These are phyloP conservation scores for Trichoderma virens DNA, from an alignment of 495 filamentous ascomycete genomes.

Conservation along the genomic window DNA sequence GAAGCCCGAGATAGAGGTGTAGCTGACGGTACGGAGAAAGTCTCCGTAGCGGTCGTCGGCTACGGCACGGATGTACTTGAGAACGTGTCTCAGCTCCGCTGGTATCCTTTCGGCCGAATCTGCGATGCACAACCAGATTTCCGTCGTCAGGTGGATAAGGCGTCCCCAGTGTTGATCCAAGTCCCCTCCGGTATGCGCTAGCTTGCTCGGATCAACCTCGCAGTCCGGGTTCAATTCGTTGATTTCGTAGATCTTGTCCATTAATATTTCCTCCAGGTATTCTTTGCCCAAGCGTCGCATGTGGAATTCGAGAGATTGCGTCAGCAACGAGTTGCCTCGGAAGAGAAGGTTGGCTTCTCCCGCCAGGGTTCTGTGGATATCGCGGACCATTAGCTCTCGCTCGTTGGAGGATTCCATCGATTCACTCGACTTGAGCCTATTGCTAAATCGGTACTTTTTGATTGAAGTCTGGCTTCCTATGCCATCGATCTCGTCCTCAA, in stretches of 20 bases:
- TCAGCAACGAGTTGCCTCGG: constrained; percentile 88
- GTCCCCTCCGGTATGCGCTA: constrained; percentile 60
- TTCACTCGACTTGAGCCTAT: constrained; percentile 71
- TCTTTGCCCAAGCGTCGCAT: constrained; percentile 93
- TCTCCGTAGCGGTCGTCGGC: constrained; percentile 98
- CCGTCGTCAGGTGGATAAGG: constrained; percentile 66
- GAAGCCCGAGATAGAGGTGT: constrained; percentile 95
- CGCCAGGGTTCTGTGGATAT: constrained; percentile 55
- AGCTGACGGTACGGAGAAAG: constrained; percentile 82
- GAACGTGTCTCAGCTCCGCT: constrained; percentile 74
- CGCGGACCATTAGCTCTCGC: constrained; percentile 47
- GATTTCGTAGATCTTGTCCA: constrained; percentile 78
- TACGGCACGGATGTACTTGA: constrained; percentile 87
- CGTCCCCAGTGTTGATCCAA: constrained; percentile 77
- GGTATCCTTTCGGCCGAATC: constrained; percentile 67
- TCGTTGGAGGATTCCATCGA: constrained; percentile 53
- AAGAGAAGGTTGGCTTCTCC: constrained; percentile 93
- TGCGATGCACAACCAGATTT: constrained; percentile 77
- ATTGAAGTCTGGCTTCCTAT: constrained; percentile 68
- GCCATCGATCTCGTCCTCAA: constrained; percentile 96
- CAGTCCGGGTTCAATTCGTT: constrained; percentile 84
- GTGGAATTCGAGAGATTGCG: constrained; percentile 86
- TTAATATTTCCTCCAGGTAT: constrained; percentile 81
- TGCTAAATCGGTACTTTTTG: constrained; percentile 64
- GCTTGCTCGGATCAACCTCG: constrained; percentile 82